Evolutionary conservation across 2,329 filamentous ascomycete genomes (phyloP).

Genomic region (Tolypocladium tropicale): DNA sequence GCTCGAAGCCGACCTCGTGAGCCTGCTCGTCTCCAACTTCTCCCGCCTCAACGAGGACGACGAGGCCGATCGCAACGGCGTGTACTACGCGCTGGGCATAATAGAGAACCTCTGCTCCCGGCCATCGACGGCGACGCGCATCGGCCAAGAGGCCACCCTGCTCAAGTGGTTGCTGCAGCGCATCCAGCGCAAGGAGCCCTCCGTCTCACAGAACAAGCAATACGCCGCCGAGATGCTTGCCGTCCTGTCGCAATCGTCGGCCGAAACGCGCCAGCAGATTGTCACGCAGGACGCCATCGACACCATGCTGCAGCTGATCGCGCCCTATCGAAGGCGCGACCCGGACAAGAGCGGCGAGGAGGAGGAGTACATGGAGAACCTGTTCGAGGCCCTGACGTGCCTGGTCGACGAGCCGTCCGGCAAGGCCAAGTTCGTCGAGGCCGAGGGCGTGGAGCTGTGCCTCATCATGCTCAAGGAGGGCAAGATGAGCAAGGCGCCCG

Average conservation of each 20-base stretch:
- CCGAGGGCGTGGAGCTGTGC: constrained; percentile 83
- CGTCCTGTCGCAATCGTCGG: constrained; percentile 71
- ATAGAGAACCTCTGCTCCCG: constrained; percentile 80
- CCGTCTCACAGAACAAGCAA: constrained; percentile 82
- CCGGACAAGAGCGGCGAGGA: constrained; percentile 79
- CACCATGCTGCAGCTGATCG: constrained; percentile 68
- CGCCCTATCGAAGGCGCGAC: constrained; percentile 76
- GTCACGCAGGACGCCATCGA: constrained; percentile 64
- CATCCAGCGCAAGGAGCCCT: constrained; percentile 57
- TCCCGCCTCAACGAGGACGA: constrained; percentile 65
- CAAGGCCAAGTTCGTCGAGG: constrained; percentile 74
- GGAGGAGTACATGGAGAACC: constrained; percentile 89
- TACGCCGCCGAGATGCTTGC: constrained; percentile 88
- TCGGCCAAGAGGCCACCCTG: constrained; percentile 59
- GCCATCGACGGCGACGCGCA: constrained; percentile 54
- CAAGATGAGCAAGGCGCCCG: constrained; percentile 68
- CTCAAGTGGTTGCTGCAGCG: constrained; percentile 70
- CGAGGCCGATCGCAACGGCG: constrained; percentile 65
- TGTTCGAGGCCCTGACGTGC: constrained; percentile 81
- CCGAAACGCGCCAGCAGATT: constrained; percentile 53
- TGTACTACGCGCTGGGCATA: constrained; percentile 77
- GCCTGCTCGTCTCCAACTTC: constrained; percentile 68
- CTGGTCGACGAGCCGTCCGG: constrained; percentile 65
- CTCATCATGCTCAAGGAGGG: constrained; percentile 88
- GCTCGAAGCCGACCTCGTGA: constrained; percentile 60